These are phyloP conservation scores for Colletotrichum shisoi DNA, from an alignment of 2,329 filamentous ascomycete genomes.

Conservation along the genomic window DNA sequence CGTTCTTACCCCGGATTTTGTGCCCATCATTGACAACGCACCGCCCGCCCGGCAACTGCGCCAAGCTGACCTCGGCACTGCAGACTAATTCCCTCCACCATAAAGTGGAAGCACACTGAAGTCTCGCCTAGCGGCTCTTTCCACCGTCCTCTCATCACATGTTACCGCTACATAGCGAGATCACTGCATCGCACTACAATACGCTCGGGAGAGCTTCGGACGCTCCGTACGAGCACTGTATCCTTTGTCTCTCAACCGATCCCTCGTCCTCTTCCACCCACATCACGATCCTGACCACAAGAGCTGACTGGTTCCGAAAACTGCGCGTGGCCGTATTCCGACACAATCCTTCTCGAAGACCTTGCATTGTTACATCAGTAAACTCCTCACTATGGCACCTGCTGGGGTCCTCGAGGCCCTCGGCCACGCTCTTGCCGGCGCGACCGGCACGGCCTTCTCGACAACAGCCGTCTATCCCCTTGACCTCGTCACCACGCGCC, in stretches of 20 bases:
- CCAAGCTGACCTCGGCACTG: constrained; percentile 12
- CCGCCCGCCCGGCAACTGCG: constrained; percentile 3
- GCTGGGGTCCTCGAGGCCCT: constrained; percentile 71
- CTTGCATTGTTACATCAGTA: not conserved
- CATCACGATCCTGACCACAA: not conserved
- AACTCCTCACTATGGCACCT: constrained; percentile 15
- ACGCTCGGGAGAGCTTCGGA: not conserved
- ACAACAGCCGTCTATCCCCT: constrained; percentile 83
- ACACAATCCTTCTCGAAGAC: no score
- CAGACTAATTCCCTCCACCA: not conserved
- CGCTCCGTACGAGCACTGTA: not conserved
- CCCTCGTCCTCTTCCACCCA: not conserved
- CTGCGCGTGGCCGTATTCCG: not conserved
- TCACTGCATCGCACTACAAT: not conserved
- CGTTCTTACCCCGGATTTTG: constrained; percentile 18
- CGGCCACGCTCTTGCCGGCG: constrained; percentile 82
- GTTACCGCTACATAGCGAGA: not conserved
- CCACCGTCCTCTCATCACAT: not conserved
- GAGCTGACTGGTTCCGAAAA: not conserved
- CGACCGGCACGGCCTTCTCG: constrained; percentile 78
- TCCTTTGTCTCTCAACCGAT: not conserved
- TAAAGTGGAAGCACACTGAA: not conserved
- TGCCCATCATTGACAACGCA: not conserved
- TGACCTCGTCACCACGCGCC: constrained; percentile 79
- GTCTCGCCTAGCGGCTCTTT: not conserved